These are phyloP conservation scores for Bothriochloa decipiens DNA, from an alignment of 176 grass and related monocot species.

Conservation along the genomic window DNA sequence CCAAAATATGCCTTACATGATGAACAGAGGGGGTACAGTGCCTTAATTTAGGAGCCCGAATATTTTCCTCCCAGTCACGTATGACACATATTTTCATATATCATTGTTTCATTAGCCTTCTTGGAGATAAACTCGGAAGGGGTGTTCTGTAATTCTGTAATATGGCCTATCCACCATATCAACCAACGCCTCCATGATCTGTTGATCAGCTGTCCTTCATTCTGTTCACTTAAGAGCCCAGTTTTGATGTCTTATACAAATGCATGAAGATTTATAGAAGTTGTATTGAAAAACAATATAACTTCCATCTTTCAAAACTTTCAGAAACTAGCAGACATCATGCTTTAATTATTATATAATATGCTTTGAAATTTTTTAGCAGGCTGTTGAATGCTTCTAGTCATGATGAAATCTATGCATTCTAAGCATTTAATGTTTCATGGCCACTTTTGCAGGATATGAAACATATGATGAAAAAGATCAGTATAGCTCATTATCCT, in stretches of 20 bases:
- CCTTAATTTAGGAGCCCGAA: not conserved
- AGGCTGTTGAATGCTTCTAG: not conserved
- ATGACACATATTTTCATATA: not conserved
- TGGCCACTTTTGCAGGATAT: constrained; percentile 36
- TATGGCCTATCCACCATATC: no score
- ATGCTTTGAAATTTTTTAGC: not conserved
- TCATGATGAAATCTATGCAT: not conserved
- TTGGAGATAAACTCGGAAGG: no score
- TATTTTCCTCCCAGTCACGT: not conserved
- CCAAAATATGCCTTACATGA: not conserved
- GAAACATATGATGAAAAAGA: not conserved
- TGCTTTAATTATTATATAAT: not conserved
- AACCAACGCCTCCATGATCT: not conserved
- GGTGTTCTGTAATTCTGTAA: no score
- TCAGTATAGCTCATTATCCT: constrained; percentile 53
- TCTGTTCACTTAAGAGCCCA: not conserved
- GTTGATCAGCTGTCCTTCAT: not conserved
- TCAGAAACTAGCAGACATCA: not conserved
- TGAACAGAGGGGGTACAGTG: not conserved
- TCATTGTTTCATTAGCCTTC: not conserved
- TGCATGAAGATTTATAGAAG: no score
- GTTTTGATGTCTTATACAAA: no score
- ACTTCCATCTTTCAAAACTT: no score
- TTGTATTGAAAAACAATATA: no score
- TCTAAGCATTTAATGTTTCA: constrained; percentile 25